Evolutionary conservation across 208 protist species (phyloP).

Genomic region (Wallacemonas rigidus): DNA sequence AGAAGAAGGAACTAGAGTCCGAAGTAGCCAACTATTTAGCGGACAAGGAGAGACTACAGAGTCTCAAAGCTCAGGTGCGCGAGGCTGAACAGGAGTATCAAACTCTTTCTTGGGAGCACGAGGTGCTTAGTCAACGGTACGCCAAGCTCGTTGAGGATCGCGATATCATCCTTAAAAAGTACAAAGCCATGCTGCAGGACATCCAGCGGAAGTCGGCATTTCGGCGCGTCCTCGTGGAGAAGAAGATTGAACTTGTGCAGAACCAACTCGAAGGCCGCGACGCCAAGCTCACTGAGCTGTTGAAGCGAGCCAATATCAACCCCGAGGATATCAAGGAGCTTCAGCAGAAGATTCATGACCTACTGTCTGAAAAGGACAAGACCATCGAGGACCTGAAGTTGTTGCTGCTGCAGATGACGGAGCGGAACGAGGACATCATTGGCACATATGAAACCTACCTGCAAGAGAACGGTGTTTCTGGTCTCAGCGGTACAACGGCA

Average conservation of each 20-base stretch:
- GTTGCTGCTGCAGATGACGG: constrained; percentile 70
- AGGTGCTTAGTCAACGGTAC: constrained; percentile 94
- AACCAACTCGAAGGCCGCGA: constrained; percentile 93
- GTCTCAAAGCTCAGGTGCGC: constrained; percentile 75
- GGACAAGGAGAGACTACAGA: constrained; percentile 86
- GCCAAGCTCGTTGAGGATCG: constrained; percentile 92
- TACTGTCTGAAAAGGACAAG: constrained; percentile 96
- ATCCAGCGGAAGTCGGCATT: constrained; percentile 96
- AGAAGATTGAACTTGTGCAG: constrained; percentile 94
- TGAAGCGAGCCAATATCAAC: constrained; percentile 95
- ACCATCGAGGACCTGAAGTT: constrained; percentile 95
- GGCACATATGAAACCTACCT: constrained; percentile 87
- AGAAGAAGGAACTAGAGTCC: constrained; percentile 91
- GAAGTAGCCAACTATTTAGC: constrained; percentile 92
- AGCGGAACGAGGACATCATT: constrained; percentile 64
- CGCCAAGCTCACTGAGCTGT: constrained; percentile 91
- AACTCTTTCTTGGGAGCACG: constrained; percentile 94
- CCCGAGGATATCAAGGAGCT: constrained; percentile 89
- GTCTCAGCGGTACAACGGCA: constrained; percentile 24
- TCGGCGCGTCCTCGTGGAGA: constrained; percentile 94
- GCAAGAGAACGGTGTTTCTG: constrained; percentile 71
- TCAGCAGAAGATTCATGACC: constrained; percentile 94
- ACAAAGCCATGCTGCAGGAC: constrained; percentile 95
- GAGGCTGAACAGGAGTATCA: constrained; percentile 90
- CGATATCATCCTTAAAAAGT: constrained; percentile 95